A percentile compares a stretch with the other conserved stretches of the same genome.
phyloP scores from a whole-genome alignment of 352 stramenopile species.

The Globisporangium polare region DNA sequence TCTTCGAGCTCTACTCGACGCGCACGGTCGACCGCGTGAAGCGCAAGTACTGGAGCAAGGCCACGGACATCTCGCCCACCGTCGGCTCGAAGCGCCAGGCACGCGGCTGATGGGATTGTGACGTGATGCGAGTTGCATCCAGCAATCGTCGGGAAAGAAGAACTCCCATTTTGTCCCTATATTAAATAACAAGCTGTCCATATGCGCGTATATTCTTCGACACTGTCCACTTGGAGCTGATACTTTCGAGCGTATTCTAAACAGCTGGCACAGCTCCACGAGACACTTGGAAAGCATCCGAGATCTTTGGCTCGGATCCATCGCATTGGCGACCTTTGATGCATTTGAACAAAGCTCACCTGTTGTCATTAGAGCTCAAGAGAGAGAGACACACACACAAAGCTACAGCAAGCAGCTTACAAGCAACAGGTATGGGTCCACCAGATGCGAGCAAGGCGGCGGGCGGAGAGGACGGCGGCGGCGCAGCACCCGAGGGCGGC shows the following conservation, averaged over 20 bases:
- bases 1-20: constrained; percentile 86
- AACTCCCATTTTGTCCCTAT: background rate
- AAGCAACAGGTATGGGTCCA: constrained; percentile 29
- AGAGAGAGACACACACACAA: background rate
- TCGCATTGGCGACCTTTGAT: background rate
- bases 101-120: background rate
- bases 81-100: background rate
- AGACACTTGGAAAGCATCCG: background rate
- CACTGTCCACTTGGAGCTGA: background rate
- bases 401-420: background rate
- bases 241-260: too few relatives aligned
- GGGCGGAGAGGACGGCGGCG: constrained; percentile 8
- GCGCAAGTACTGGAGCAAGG: constrained; percentile 53
- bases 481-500: constrained; percentile 13
- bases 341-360: background rate
- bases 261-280: background rate
- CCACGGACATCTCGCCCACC: background rate
- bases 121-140: background rate
- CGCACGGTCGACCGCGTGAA: constrained; percentile 82
- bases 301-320: too few relatives aligned
- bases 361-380: too few relatives aligned
- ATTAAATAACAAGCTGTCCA: background rate
- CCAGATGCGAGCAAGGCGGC: constrained; percentile 39
- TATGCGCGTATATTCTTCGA: background rate
- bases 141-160: background rate